These are phyloP conservation scores for Emydomyces testavorans DNA, from an alignment of 2,329 filamentous ascomycete species.

Conservation along the genomic window DNA sequence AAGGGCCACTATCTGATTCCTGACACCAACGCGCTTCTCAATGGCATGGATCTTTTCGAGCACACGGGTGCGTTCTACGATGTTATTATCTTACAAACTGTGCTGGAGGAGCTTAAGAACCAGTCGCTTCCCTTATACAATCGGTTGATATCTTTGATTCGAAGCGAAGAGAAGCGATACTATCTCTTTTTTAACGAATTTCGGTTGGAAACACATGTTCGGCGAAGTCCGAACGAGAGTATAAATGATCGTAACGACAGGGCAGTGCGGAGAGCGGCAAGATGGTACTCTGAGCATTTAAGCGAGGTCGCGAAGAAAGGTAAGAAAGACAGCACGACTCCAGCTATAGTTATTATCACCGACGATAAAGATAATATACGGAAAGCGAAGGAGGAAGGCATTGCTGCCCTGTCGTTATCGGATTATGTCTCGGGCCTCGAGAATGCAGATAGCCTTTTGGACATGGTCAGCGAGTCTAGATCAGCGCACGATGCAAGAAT, in stretches of 20 bases:
- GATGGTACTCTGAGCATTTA: conserved; percentile 84
- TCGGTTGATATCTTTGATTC: conserved; percentile 76
- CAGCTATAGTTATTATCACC: conserved; percentile 81
- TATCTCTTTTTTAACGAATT: conserved; percentile 99
- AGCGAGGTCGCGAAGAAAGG: conserved; percentile 45
- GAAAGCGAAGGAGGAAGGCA: conserved; percentile 64
- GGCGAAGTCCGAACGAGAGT: conserved; percentile 61
- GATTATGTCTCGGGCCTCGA: conserved; percentile 78
- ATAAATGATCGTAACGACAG: conserved; percentile 97
- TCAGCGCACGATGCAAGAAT: conserved; percentile 55
- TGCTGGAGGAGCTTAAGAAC: conserved; percentile 90
- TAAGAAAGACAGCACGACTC: conserved; percentile 47
- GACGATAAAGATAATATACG: conserved; percentile 80
- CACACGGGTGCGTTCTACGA: conserved; percentile 85
- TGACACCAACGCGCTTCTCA: conserved; percentile 90
- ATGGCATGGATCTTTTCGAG: conserved; percentile 95
- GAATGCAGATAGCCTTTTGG: conserved; percentile 71
- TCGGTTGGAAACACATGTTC: conserved; percentile 76
- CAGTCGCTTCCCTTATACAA: conserved; percentile 91
- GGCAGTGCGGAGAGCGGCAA: conserved; percentile 71
- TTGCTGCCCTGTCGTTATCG: conserved; percentile 56
- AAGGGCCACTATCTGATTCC: conserved; percentile 89
- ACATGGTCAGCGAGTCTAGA: conserved; percentile 79
- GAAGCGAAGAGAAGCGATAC: conserved; percentile 92
- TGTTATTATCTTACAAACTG: conserved; percentile 91